Base-by-base conservation (phyloP, 768 basidiomycete species). In the Tricholoma sp. region DNA sequence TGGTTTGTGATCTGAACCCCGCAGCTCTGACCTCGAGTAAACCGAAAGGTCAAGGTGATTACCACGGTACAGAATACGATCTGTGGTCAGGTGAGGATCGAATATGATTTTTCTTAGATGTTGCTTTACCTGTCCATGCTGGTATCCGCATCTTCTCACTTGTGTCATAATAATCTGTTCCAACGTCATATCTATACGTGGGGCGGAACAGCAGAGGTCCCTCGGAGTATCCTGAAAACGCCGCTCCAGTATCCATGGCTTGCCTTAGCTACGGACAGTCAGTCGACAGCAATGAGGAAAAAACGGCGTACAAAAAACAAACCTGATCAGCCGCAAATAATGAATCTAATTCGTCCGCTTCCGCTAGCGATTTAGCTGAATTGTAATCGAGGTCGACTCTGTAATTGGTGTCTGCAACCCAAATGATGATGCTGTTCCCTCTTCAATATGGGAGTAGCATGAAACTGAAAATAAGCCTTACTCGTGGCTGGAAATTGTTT, bases 121-220 rank as follows among this genome's bases (percentile, higher is more conserved):
- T 37, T 52, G 37, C 80, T 57, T 24, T 55, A 94, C 94, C 94
- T 63, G 96, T 98, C 95, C 95, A 98, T 15, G 96, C 93, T 5
- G 97, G 97, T 66, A 97, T 88, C 24, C 97, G 83, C 81, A 87
- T 84, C 75, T 98, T 99, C 72, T 98, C 97, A 66, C 92, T 91
- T 12, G 92, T 89, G 69, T 99, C 97, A 68, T 98, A 99, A 49
- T 78, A 78, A 59, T 97, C 89, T 8, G 94, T 85, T 9, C 85
- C 83, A 6, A 87, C 66, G 65, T 89, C 86, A 65, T 95, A 98
- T 60, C 92, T 90, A 74, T 99, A 98, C 2, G 96, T 99, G 7
- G 97, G 97, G 12, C 84, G 77, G 74, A 99, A 99, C n/a, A 90
- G 66, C 15, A 98, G 69, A 0, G 91, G 91, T 0, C 93, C 96